Evolutionary conservation across 2,329 filamentous ascomycete species (phyloP).

Genomic region (Cadophora malorum): DNA sequence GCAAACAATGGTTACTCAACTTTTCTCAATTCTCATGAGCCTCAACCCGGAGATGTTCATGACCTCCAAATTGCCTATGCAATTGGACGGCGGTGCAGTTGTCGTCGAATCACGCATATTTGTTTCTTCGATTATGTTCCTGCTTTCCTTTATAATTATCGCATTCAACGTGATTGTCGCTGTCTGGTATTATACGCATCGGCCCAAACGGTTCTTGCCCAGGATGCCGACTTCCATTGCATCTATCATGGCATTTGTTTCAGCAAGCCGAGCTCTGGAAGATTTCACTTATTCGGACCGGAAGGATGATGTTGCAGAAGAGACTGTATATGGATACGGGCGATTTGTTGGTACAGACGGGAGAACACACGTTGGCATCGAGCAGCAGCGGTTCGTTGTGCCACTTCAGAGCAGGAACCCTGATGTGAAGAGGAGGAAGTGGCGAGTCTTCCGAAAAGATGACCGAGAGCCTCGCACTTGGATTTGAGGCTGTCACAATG

Average conservation of each 20-base stretch:
- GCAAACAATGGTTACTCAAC: constrained; percentile 43
- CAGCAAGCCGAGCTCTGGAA: constrained; percentile 52
- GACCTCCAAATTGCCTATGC: too few relatives aligned
- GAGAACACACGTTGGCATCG: constrained; percentile 57
- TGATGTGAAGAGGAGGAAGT: constrained; percentile 24
- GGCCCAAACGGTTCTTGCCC: constrained; percentile 53
- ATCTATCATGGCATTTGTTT: constrained; percentile 54
- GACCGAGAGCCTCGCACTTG: constrained; percentile 30
- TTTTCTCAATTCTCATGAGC: constrained; percentile 53
- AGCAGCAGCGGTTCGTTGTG: constrained; percentile 54
- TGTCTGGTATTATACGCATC: constrained; percentile 50
- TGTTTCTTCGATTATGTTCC: constrained; percentile 53
- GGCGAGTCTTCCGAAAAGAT: constrained; percentile 16
- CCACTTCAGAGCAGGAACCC: constrained; percentile 37
- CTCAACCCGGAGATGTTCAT: constrained; percentile 50
- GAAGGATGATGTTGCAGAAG: not conserved
- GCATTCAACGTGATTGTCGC: constrained; percentile 52
- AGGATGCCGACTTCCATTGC: constrained; percentile 59
- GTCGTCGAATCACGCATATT: constrained; percentile 51
- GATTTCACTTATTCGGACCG: constrained; percentile 47
- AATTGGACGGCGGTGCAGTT: not conserved
- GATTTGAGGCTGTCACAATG: too few relatives aligned
- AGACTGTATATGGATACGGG: constrained; percentile 54
- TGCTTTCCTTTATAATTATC: constrained; percentile 52
- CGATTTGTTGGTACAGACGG: constrained; percentile 56